Base-by-base conservation (phyloP, 495 filamentous ascomycete species). In the Parathielavia hyrcaniae region DNA sequence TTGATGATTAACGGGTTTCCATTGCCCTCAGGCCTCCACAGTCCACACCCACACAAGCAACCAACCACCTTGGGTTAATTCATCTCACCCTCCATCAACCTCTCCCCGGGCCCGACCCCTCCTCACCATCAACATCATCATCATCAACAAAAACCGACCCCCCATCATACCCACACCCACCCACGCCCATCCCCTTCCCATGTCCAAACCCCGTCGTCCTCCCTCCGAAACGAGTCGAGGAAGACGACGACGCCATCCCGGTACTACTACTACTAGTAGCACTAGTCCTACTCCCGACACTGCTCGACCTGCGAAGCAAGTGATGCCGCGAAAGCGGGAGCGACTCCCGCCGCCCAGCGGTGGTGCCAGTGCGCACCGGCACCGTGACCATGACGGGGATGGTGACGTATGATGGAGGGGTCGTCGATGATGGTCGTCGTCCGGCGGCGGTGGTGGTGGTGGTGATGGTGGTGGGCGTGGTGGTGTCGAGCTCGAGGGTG, bases 291-390 rank as follows among this genome's bases (percentile, higher is more conserved):
- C 55, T 58, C 30, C 50, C 43, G 34, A 55, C 50, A 17, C 55
- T 62, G 30, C 50, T 50, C 38, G 50, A 55, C 44, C 56, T 19
- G 1, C 60, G 40, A 9, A 54, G 5, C 47, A 34, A 19, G 40
- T 62, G 55, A 20, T 62, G 60, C 7, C 51, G 50, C 12, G 60
- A 62, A 5, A 46, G 46, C 1, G 60, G 60, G 4, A 62, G 55
- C 23, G 53, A 39, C 32, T 53, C 60, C 9, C 55, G 39, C 10
- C 26, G 46, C 32, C 32, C 16, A 30, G 26, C 26, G 26, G 26
- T 30, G 17, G 22, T 35, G 11, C 11, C 34, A 3, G 30, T 35
- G 2, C 32, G 22, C 11, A 41, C 39, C n/a, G n/a, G n/a, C n/a
- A n/a, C n/a, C n/a, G n/a, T n/a, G n/a, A n/a, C n/a, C 9, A 55